These are phyloP conservation scores for Russula ochroleuca DNA, from an alignment of 768 basidiomycete species.

Conservation along the genomic window DNA sequence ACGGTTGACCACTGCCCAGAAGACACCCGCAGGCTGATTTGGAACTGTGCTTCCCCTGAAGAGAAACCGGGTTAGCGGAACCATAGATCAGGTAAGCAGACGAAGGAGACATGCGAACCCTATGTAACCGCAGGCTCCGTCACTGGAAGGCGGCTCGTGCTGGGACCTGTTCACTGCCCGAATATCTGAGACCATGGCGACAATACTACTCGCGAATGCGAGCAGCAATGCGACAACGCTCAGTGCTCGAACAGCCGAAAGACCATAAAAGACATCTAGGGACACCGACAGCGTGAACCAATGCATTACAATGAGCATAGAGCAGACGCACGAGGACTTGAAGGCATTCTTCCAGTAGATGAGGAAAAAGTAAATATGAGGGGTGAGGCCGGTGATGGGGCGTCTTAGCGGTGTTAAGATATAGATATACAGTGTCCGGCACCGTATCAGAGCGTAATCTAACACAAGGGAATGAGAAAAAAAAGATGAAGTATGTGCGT, in stretches of 20 bases:
- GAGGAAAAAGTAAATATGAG: not conserved
- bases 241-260: slow-evolving; percentile 73
- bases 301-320: not conserved
- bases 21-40: slow-evolving; percentile 83
- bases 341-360: slow-evolving; percentile 13
- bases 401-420: not conserved
- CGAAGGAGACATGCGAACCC: slow-evolving; percentile 14
- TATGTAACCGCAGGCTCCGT: slow-evolving; percentile 38
- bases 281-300: not conserved
- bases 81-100: not conserved
- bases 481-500: not conserved
- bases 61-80: slow-evolving; percentile 10
- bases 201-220: slow-evolving; percentile 75
- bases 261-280: slow-evolving; percentile 62
- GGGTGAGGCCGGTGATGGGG: too few species aligned
- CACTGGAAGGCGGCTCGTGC: slow-evolving; percentile 36
- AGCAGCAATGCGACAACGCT: slow-evolving; percentile 77
- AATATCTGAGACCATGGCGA: slow-evolving; percentile 68
- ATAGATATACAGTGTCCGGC: slow-evolving; percentile 22
- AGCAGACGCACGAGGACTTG: slow-evolving; percentile 16
- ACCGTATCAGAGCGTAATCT: slow-evolving; percentile 23
- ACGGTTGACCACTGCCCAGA: slow-evolving; percentile 88
- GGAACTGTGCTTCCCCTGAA: slow-evolving; percentile 75
- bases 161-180: slow-evolving; percentile 64
- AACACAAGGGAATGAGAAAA: slow-evolving; percentile 1